Evolutionary conservation across 371 early-diverging fungal genomes (phyloP), one percentile per base, ranked within the genome.

Genomic region (Basidiobolus meristosporus): DNA sequence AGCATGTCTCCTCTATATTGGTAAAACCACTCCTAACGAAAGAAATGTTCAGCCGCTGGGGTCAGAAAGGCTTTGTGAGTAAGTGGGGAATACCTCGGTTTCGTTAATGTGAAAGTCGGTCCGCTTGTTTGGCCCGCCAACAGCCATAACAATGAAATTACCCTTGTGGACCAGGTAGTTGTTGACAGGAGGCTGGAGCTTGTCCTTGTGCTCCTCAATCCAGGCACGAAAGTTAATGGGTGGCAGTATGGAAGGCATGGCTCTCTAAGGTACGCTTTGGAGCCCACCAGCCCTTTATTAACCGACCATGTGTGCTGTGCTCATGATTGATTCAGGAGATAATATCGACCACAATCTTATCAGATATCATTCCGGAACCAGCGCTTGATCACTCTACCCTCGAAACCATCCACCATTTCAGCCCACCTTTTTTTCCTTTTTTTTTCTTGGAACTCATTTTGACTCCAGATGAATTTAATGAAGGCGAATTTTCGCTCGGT

Each of bases 21-120:
- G 59, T 79, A 89, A 58, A 96, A 96, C 83, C 86, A 93, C 55
- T 96, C 97, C 75, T 84, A 49, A 29, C n/a, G 12, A 34, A 15
- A 31, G 20, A 36, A 10, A 12, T 23, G 11, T 7, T 18, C n/a
- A 47, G 33, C 31, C 12, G 31, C 6, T 18, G 12, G 15, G 12
- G 12, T 26, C 20, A 7, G 14, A 42, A 29, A 11, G 10, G 4
- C 2, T 10, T 39, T 6, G 20, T 23, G 11, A 26, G 18, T 21
- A 32, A 41, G 40, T 10, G 10, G 22, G 7, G 39, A 1, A 26
- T 58, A 82, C 86, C 70, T 91, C 95, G 5, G 97, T 96, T 39
- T 76, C 71, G 61, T 96, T 91, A 39, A 91, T 56, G 46, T 96
- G 97, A 60, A 86, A 96, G 60, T 96, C 97, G 11, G 89, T 88